Base-by-base conservation (phyloP, 352 stramenopile genomes). In the Aphanomyces astaci region DNA sequence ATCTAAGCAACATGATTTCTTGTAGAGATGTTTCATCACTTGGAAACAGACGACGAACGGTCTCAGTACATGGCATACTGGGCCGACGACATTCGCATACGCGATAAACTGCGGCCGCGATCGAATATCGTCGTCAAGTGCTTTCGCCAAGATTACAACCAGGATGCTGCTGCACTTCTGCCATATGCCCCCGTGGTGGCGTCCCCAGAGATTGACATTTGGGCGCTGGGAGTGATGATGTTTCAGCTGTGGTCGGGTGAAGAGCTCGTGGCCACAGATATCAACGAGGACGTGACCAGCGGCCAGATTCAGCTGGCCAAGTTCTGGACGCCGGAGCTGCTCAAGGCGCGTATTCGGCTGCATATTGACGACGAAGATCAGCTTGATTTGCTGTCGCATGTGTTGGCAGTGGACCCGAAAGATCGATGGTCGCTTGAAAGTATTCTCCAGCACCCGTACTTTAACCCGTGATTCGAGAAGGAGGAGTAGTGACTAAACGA, bases 201-300 rank as follows among this genome's bases (percentile, higher is more conserved):
- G 2, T 45, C 32, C 4, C 32, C 48, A 7, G 32, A 45, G 1
- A 13, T 73, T 1, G 70, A 74, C 39, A 64, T 74, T 13, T 74
- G 70, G 70, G 19, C 53, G 19, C 51, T 74, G 27, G 70, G 51
- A 17, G 40, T 22, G 19, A 73, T 74, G 48, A 52, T 74, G 28
- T 74, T 56, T 22, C 55, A 66, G 22, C 49, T 74, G 33, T 72
- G 46, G 46, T 33, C 40, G 10, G 30, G 27, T 28, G 54, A 28
- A 11, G 19, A 62, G 17, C 31, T 62, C 9, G 15, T 62, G 13
- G 11, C n/a, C 1, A 28, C 30, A 27, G 63, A 73, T 51, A 25
- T 60, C 59, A 60, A 73, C 46, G 22, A 69, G 30, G 45, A 73
- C 59, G 27, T 69, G 7, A 36, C 5, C 3, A 15, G 7, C 4